A percentile compares a stretch with the other conserved stretches of the same genome.
These are phyloP conservation scores for Peterozyma toletana DNA, from an alignment of 805 yeast species.

Conservation along the genomic window DNA sequence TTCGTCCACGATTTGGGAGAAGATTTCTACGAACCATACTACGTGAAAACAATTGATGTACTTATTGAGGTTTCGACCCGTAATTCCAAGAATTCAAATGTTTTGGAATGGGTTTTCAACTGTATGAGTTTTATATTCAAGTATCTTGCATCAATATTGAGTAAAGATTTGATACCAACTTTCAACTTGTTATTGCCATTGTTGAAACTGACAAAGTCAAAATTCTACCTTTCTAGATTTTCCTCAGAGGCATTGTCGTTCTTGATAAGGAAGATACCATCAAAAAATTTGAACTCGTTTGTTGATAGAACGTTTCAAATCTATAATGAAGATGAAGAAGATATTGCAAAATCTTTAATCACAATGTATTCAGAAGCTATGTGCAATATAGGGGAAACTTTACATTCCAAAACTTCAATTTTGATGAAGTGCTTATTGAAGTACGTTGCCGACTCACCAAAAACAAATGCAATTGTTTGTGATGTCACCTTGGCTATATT, in stretches of 20 bases:
- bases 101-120: conserved; percentile 79
- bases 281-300: conserved; percentile 37
- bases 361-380: conserved; percentile 67
- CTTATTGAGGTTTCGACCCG: conserved; percentile 40
- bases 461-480: conserved; percentile 37
- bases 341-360: conserved; percentile 38
- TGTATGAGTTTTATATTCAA: conserved; percentile 85
- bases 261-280: conserved; percentile 60
- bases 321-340: conserved; percentile 26
- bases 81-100: conserved; percentile 51
- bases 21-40: conserved; percentile 68
- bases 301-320: conserved; percentile 34
- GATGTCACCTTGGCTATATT: conserved; percentile 52
- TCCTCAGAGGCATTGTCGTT: conserved; percentile 89
- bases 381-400: conserved; percentile 59
- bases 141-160: conserved; percentile 62
- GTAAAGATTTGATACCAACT: conserved; percentile 62
- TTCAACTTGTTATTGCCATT: conserved; percentile 59
- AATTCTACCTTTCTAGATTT: conserved; percentile 67
- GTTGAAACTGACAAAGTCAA: conserved; percentile 43
- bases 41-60: conserved; percentile 40
- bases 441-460: conserved; percentile 15
- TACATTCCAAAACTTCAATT: conserved; percentile 63
- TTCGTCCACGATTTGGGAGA: conserved; percentile 90
- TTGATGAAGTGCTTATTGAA: conserved; percentile 40